Base-by-base conservation (phyloP, 1,284 basidiomycete species). In the Neonothopanus nambi region DNA sequence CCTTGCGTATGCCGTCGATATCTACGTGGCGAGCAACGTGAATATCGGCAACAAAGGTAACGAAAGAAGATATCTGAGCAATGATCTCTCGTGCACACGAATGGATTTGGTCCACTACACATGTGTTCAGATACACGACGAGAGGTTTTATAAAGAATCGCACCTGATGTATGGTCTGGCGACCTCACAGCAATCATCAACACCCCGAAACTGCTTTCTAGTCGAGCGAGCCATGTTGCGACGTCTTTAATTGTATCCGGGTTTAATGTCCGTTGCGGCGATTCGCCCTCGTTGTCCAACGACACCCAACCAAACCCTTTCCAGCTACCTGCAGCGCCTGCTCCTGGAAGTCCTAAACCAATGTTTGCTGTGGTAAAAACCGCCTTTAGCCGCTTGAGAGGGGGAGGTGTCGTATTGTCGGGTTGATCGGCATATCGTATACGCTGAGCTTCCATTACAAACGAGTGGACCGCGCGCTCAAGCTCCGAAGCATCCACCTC, bases 251-350 rank as follows among this genome's bases (percentile, higher is more conserved):
- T 72, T 24, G 80, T 74, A 30, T 82, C 80, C 7, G 74, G 67
- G 24, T 72, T 71, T 47, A 91, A 68, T 12, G 75, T 62, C 45
- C 71, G 77, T 58, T 75, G 71, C 4, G 85, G 82, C 33, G 75
- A 67, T 24, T 77, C 74, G 71, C 70, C 8, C 15, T 52, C 24
- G 24, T 73, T 78, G 40, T 78, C 76, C 24, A 79, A 65, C 18
- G 80, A 73, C 33, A 88, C 78, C 76, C 84, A 91, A 24, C 89
- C 89, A 59, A 89, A 87, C n/a, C 89, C 90, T 61, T 81, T 88
- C 89, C 89, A 91, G 23, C 72, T 71, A 5, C 77, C 88, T 24
- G 76, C 87, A 50, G 76, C 72, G 7, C 89, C 89, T 11, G 83
- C 85, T 17, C 89, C 89, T 47, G 87, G 78, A 24, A 90, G 71